These are phyloP conservation scores for Alternaria sp. DNA, from an alignment of 2,329 filamentous ascomycete species.

Conservation along the genomic window DNA sequence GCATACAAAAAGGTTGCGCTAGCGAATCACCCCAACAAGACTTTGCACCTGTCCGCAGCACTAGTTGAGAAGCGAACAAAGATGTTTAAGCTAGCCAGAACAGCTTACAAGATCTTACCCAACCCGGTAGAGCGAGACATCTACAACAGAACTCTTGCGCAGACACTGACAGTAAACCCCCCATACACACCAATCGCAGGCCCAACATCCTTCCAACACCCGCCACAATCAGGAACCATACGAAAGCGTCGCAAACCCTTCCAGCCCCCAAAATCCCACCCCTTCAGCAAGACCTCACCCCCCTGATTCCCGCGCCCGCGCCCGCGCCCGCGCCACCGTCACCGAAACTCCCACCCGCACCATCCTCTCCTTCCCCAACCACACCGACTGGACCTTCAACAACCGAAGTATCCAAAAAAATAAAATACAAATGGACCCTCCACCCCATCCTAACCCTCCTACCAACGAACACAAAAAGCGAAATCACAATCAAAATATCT, in stretches of 20 bases:
- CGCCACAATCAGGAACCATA: too few species aligned
- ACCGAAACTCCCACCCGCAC: not conserved
- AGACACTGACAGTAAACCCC: not conserved
- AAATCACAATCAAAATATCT: not conserved
- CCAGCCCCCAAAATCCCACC: not conserved
- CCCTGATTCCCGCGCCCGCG: not conserved
- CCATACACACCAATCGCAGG: not conserved
- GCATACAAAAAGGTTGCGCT: conserved; percentile 13
- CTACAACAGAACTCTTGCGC: conserved; percentile 1
- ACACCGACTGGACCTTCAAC: conserved; percentile 9
- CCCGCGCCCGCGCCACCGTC: not conserved
- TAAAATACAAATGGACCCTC: not conserved
- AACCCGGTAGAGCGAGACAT: not conserved
- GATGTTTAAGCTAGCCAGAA: conserved; percentile 11
- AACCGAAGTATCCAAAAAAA: conserved; percentile 1
- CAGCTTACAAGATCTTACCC: conserved; percentile 1
- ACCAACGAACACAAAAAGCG: not conserved
- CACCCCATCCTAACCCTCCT: not conserved
- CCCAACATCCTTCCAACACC: not conserved
- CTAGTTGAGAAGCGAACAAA: conserved; percentile 2
- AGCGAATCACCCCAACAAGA: conserved; percentile 20
- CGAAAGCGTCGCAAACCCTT: not conserved
- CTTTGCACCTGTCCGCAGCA: conserved; percentile 7
- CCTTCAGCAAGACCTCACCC: not conserved
- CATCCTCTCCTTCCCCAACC: conserved; percentile 10